phyloP scores from a whole-genome alignment of 2,329 filamentous ascomycete species.

The Penicillium sp. region DNA sequence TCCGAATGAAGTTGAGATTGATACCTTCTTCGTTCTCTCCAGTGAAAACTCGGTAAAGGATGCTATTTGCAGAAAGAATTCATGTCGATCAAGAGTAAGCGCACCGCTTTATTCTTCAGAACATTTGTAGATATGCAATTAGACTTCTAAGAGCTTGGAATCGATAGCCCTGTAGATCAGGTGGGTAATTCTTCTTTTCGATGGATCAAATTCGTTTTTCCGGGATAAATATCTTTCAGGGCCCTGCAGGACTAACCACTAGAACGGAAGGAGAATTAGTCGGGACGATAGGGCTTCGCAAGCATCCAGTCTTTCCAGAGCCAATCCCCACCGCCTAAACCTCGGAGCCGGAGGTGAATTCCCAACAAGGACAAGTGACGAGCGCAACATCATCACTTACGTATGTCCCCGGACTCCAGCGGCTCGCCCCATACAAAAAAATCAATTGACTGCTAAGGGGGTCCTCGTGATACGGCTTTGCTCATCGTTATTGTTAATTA shows the following conservation, averaged over 20 bases:
- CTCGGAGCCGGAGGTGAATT: conserved; percentile 18
- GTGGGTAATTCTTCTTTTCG: neutral
- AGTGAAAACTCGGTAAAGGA: neutral
- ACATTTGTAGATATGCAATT: neutral
- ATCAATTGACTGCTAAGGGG: neutral
- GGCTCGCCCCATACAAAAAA: conserved; percentile 6
- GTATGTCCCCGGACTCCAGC: conserved; percentile 18
- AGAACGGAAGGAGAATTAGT: neutral
- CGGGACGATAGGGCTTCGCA: conserved; percentile 2
- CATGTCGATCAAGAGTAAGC: neutral
- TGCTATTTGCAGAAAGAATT: neutral
- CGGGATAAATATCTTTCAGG: neutral
- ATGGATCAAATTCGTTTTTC: neutral
- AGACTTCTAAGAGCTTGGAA: neutral
- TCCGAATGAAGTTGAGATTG: neutral
- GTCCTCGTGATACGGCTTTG: neutral
- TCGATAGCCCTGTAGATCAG: neutral
- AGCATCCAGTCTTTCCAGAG: neutral
- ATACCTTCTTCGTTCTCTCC: neutral
- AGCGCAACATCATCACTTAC: conserved; percentile 27
- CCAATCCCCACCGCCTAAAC: conserved; percentile 7
- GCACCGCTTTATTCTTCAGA: neutral
- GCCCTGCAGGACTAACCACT: neutral
- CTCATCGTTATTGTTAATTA: neutral
- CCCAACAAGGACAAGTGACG: conserved; percentile 14